These are phyloP conservation scores for Eucalyptus curtisii DNA, from an alignment of 345 rosid genomes.

Conservation along the genomic window DNA sequence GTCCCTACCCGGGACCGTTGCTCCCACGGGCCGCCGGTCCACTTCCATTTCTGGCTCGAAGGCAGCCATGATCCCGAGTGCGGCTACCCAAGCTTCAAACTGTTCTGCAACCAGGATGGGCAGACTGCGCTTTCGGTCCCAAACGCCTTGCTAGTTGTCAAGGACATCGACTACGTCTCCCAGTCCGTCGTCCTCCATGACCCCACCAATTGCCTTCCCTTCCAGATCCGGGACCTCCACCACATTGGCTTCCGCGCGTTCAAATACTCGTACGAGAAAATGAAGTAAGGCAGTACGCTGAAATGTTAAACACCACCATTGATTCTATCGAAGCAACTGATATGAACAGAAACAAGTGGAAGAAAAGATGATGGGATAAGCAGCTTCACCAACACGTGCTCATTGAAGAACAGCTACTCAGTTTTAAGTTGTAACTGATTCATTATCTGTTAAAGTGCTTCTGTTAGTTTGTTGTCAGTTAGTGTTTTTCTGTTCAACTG, in stretches of 20 bases:
- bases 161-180: neutral
- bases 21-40: neutral
- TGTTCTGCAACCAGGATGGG: neutral
- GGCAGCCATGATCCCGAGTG: neutral
- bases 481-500: too few species aligned
- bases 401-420: too few species aligned
- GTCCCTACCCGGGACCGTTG: neutral
- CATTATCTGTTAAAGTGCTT: too few species aligned
- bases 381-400: too few species aligned
- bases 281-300: too few species aligned
- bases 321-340: too few species aligned
- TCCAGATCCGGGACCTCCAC: neutral
- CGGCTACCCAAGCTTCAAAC: neutral
- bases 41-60: neutral
- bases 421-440: too few species aligned
- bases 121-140: neutral
- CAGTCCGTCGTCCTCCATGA: neutral
- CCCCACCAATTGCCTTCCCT: neutral
- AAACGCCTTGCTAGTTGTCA: neutral
- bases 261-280: fast-evolving
- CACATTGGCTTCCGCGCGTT: neutral
- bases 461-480: too few species aligned
- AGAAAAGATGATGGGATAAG: too few species aligned
- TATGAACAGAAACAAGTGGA: too few species aligned
- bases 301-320: too few species aligned